phyloP scores from a whole-genome alignment of 2,329 filamentous ascomycete genomes.

The Polytolypa hystricis region DNA sequence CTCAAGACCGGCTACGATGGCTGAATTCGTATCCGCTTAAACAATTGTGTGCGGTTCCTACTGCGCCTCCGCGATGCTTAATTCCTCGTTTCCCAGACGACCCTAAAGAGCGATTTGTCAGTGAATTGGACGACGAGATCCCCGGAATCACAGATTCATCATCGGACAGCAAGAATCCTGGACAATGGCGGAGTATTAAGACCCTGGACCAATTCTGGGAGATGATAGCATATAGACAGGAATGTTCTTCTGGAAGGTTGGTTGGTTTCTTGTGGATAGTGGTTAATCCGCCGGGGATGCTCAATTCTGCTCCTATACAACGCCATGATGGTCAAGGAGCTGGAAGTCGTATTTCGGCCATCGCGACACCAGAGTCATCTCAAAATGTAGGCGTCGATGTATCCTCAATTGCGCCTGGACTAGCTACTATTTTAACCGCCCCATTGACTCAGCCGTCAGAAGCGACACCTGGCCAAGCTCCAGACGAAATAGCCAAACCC shows the following conservation, averaged over 20 bases:
- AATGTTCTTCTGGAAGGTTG: conserved; percentile 82
- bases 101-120: conserved; percentile 79
- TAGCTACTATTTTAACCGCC: not conserved
- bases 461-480: not conserved
- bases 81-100: conserved; percentile 91
- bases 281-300: conserved; percentile 50
- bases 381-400: not conserved
- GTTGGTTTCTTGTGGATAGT: conserved; percentile 95
- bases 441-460: not conserved
- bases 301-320: conserved; percentile 24
- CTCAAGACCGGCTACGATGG: conserved; percentile 32
- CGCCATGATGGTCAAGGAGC: not conserved
- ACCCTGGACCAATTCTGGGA: conserved; percentile 95
- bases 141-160: conserved; percentile 34
- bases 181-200: conserved; percentile 72
- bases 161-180: conserved; percentile 43
- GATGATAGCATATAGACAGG: conserved; percentile 91
- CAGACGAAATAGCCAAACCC: not conserved
- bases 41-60: conserved; percentile 56
- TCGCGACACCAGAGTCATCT: not conserved
- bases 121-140: conserved; percentile 79
- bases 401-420: not conserved
- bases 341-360: not conserved
- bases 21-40: conserved; percentile 58
- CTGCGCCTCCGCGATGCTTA: conserved; percentile 68